A percentile compares a stretch with the other conserved stretches of the same genome.
These are phyloP conservation scores for Kazachstania africana DNA, from an alignment of 805 yeast genomes.

Conservation along the genomic window DNA sequence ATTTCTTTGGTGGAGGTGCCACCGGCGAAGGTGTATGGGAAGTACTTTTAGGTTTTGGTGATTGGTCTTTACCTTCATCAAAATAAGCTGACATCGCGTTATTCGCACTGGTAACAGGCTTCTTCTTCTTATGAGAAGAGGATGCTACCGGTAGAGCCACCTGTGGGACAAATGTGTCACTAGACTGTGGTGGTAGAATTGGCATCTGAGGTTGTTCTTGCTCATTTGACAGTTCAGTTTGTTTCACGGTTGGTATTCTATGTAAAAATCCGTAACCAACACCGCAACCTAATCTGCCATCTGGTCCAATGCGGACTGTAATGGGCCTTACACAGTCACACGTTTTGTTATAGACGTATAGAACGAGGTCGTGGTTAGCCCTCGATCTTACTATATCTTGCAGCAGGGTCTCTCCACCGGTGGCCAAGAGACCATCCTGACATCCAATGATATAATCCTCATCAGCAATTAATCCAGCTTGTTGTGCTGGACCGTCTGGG, in stretches of 20 bases:
- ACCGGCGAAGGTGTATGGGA: neutral
- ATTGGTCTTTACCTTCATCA: conserved; percentile 23
- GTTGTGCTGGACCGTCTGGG: conserved; percentile 64
- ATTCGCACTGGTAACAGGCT: conserved; percentile 3
- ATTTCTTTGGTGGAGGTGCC: conserved; percentile 6
- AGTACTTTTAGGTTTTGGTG: conserved; percentile 3
- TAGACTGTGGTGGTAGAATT: conserved; percentile 3
- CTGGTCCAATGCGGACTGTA: conserved; percentile 70
- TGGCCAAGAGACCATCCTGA: conserved; percentile 70
- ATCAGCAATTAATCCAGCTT: conserved; percentile 72
- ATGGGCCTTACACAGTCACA: conserved; percentile 81
- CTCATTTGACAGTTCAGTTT: neutral
- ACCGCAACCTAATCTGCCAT: conserved; percentile 82
- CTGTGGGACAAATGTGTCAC: conserved; percentile 12
- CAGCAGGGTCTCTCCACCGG: conserved; percentile 77
- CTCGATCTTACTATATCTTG: conserved; percentile 52
- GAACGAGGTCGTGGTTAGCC: conserved; percentile 33
- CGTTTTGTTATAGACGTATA: conserved; percentile 81
- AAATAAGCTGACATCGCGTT: conserved; percentile 20
- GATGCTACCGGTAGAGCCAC: conserved; percentile 7
- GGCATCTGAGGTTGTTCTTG: neutral
- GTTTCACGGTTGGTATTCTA: conserved; percentile 49
- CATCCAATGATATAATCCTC: conserved; percentile 84
- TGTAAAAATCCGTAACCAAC: conserved; percentile 90
- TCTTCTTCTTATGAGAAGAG: conserved; percentile 9